Evolutionary conservation across 2,329 filamentous ascomycete genomes (phyloP), one percentile per base, ranked within the genome.

Genomic region (Beauveria varroae): DNA sequence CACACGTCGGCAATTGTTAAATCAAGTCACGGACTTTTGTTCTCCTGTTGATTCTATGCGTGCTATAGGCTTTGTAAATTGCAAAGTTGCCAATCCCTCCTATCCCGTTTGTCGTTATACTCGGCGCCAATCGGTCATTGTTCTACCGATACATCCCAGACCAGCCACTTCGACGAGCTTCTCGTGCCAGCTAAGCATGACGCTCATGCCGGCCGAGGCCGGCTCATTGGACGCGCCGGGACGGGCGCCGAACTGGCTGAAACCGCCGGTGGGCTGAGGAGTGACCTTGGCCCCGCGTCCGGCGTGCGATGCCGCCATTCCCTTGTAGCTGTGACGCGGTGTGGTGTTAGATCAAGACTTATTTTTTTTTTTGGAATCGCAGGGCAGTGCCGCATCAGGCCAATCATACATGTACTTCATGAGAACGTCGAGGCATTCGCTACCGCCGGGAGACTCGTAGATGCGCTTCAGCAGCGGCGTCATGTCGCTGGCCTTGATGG

Each of bases 131-230:
- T 99, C 95, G 47, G 91, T 95, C 93, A 99, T 97, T 67, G 91
- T 91, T 69, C 95, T 86, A 65, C 92, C 90, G 76, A 99, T 95
- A 74, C 90, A 91, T 50, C 95, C 95, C 67, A 92, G 81, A 26
- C 95, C 95, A 43, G 92, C 91, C 70, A 97, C 87, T 70, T 99
- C 95, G 5, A 98, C 91, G 64, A 97, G 84, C 83, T 97, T 99
- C 81, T 99, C 95, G 73, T 99, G 95, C 95, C 95, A 99, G 76
- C 92, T 97, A 67, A 99, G 79, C 72, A 99, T 75, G 57, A 99
- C 95, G 72, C 95, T 98, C 95, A 98, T 98, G 59, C 88, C 89
- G 62, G 92, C 88, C 41, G 91, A 90, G 64, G 91, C 87, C 52
- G 90, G 89, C 71, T 88, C 85, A 71, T 79, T 83, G 43, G 78